Evolutionary conservation across 1,284 basidiomycete species (phyloP), one percentile per base, ranked within the genome.

Genomic region (Exsudoporus floridanus): DNA sequence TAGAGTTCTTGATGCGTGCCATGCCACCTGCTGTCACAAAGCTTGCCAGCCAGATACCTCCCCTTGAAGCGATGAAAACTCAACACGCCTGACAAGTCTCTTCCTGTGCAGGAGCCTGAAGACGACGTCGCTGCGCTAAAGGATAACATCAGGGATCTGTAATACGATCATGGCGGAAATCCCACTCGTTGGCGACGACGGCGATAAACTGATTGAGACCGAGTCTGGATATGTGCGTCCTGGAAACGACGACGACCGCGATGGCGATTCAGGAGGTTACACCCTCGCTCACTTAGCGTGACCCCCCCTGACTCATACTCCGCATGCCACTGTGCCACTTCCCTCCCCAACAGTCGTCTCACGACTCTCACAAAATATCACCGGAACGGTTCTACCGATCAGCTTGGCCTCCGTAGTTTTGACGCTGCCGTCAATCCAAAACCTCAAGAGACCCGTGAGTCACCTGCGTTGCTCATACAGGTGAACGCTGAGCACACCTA

Each of bases 21-120:
- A 76, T 76, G 14, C 73, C 77, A 19, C 77, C 77, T n/a, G 67
- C 70, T 2, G 63, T 59, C 37, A 67, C 65, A 54, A 76, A 73
- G 48, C 70, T 78, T 49, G 70, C 77, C 36, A 79, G 73, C 38
- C 81, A 84, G 60, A 81, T 82, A 0, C 81, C 83, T 0, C 83
- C 84, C 7, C 57, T 77, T 40, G 83, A 82, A 59, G 67, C 77
- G 6, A 74, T 78, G 59, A 75, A 76, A 54, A 74, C 76, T 4
- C 81, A 84, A n/a, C 31, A 82, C 82, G n/a, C 82, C 86, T 2
- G 87, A 88, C 65, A 77, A 84, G 42, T 87, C 86, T 30, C 74
- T 90, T 25, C 88, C 88, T 7, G 79, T 90, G 3, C 87, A 90
- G 66, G 87, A 90, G 58, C 75, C 78, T 25, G 87, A 88, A 60